phyloP scores from a whole-genome alignment of 2,329 filamentous ascomycete genomes.

The Fusarium sp. region DNA sequence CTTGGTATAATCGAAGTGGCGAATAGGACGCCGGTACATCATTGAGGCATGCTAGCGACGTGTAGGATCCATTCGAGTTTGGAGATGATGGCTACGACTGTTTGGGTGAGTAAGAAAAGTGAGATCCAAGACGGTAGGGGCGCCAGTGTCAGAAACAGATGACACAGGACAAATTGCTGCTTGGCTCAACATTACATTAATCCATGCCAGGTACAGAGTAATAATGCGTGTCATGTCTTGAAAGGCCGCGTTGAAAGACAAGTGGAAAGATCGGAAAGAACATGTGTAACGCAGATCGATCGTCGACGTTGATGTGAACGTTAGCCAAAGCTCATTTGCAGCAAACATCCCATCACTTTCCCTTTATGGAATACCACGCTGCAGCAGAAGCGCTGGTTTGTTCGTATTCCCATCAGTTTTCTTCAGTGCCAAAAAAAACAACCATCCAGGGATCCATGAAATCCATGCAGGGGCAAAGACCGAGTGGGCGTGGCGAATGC shows the following conservation, averaged over 20 bases:
- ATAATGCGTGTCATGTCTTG: slow-evolving; percentile 4
- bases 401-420: slow-evolving; percentile 34
- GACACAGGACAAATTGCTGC: slow-evolving; percentile 21
- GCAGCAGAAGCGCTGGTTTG: slow-evolving; percentile 6
- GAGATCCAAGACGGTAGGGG: slow-evolving; percentile 21
- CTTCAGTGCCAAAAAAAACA: slow-evolving; percentile 3
- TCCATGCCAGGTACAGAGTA: slow-evolving; percentile 18
- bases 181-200: not conserved
- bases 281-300: slow-evolving; percentile 25
- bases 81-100: not conserved
- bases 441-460: slow-evolving; percentile 5
- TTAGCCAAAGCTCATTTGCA: slow-evolving; percentile 12
- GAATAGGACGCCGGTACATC: slow-evolving; percentile 13
- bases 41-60: slow-evolving; percentile 15
- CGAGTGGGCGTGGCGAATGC: slow-evolving; percentile 29
- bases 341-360: slow-evolving; percentile 33
- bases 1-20: slow-evolving; percentile 26
- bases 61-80: slow-evolving; percentile 13
- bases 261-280: not conserved
- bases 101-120: slow-evolving; percentile 2
- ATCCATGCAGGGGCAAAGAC: slow-evolving; percentile 36
- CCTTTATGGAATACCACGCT: slow-evolving; percentile 24
- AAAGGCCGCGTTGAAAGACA: slow-evolving; percentile 5
- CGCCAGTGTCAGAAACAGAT: slow-evolving; percentile 22
- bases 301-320: slow-evolving; percentile 12